Evolutionary conservation across 2,329 filamentous ascomycete species (phyloP).

Genomic region (Ophiosphaerella narmari): DNA sequence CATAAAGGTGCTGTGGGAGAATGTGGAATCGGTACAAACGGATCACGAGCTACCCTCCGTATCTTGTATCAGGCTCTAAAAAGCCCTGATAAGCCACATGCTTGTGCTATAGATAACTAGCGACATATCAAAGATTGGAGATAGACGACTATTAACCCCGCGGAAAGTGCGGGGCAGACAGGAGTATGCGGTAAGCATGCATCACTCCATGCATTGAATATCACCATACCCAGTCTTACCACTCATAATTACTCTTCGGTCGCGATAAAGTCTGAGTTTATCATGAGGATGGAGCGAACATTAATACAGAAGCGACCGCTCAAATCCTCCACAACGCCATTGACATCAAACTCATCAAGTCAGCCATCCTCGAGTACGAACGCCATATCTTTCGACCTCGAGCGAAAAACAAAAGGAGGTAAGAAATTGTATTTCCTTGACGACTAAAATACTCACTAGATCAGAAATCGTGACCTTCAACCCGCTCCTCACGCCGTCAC

Average conservation of each 20-base stretch:
- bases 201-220: no score
- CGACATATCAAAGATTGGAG: not conserved
- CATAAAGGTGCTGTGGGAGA: not conserved
- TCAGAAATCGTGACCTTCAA: conserved; percentile 17
- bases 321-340: conserved; percentile 3
- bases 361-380: not conserved
- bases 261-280: no score
- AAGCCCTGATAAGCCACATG: not conserved
- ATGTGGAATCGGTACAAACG: not conserved
- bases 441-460: not conserved
- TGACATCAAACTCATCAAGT: conserved; percentile 15
- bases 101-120: not conserved
- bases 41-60: no score
- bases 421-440: not conserved
- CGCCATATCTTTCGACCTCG: conserved; percentile 10
- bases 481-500: conserved; percentile 23
- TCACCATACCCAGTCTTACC: not conserved
- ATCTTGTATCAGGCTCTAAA: not conserved
- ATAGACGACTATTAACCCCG: no score
- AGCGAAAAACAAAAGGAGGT: conserved; percentile 11
- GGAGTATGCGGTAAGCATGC: no score
- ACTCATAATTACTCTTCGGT: no score
- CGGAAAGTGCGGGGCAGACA: no score
- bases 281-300: not conserved
- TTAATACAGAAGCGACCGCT: conserved; percentile 9